Conservation (phyloP, 2,329 filamentous ascomycete species). For the Neonectria hederae region DNA sequence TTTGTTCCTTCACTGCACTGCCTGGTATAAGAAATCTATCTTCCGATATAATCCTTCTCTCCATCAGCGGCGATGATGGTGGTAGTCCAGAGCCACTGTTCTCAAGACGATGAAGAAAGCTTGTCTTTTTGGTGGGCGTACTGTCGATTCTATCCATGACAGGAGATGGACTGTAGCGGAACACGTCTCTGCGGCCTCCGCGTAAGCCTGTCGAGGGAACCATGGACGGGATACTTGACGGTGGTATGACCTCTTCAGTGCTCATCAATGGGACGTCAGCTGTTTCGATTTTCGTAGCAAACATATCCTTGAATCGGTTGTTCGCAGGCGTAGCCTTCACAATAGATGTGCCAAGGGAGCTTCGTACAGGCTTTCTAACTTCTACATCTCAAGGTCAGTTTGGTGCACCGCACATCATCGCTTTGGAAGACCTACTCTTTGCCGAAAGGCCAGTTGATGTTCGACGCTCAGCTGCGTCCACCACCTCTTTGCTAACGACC, state of each 20-base stretch:
- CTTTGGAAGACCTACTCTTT: constrained; percentile 56
- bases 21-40: constrained; percentile 28
- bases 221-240: constrained; percentile 50
- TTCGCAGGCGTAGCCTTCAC: constrained; percentile 68
- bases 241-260: constrained; percentile 47
- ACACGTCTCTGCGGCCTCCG: constrained; percentile 43
- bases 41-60: constrained; percentile 33
- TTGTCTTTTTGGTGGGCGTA: constrained; percentile 45
- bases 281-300: constrained; percentile 47
- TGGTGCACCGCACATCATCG: background rate
- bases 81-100: constrained; percentile 43
- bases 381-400: constrained; percentile 53
- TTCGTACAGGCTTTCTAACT: constrained; percentile 60
- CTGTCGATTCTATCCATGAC: constrained; percentile 43
- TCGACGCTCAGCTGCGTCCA: constrained; percentile 73
- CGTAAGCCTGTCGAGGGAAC: constrained; percentile 55
- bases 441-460: constrained; percentile 55
- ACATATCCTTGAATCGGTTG: constrained; percentile 62
- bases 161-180: constrained; percentile 44
- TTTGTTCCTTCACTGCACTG: constrained; percentile 27
- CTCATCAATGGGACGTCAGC: constrained; percentile 34
- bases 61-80: constrained; percentile 50
- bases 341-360: constrained; percentile 50
- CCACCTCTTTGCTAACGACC: constrained; percentile 72
- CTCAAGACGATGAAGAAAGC: constrained; percentile 44